phyloP scores from a whole-genome alignment of 1,139 yeast species.

The Blastobotrys elegans region DNA sequence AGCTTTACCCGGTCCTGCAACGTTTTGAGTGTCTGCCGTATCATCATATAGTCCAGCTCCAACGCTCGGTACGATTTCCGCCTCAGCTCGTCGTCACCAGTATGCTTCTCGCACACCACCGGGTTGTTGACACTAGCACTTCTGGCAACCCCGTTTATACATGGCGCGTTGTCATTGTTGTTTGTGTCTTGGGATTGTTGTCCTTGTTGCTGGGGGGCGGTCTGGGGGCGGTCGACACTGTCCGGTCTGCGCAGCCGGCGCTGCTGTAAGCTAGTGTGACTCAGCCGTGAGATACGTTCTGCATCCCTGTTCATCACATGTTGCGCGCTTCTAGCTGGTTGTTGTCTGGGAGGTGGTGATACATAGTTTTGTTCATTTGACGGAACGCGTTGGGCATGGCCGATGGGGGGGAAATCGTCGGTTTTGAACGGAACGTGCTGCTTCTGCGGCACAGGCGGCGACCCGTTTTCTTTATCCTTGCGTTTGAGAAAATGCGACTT shows the following conservation, averaged over 20 bases:
- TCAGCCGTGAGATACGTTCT: slow-evolving; percentile 1
- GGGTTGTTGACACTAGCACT: not conserved
- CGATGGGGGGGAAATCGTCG: not conserved
- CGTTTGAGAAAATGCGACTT: slow-evolving; percentile 6
- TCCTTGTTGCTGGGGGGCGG: not conserved
- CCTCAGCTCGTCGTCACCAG: not conserved
- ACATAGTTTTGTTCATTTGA: not conserved
- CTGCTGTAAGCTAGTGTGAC: too few relatives aligned
- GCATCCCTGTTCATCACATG: slow-evolving; percentile 2
- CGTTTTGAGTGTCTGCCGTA: slow-evolving; percentile 20
- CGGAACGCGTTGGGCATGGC: not conserved
- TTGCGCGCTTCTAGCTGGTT: too few relatives aligned
- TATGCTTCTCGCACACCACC: too few relatives aligned
- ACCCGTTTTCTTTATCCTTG: slow-evolving; percentile 5
- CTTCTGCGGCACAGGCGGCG: not conserved
- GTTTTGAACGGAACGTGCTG: not conserved
- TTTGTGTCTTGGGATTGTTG: too few relatives aligned
- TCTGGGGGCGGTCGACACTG: not conserved
- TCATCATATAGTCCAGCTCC: slow-evolving; percentile 22
- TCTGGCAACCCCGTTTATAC: too few relatives aligned
- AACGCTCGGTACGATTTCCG: slow-evolving; percentile 12
- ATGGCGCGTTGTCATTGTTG: too few relatives aligned
- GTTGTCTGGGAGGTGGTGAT: not conserved
- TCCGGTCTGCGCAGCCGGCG: not conserved
- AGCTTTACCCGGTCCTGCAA: slow-evolving; percentile 21